phyloP scores from a whole-genome alignment of 2,329 filamentous ascomycete species.

The Aureobasidium sp. region DNA sequence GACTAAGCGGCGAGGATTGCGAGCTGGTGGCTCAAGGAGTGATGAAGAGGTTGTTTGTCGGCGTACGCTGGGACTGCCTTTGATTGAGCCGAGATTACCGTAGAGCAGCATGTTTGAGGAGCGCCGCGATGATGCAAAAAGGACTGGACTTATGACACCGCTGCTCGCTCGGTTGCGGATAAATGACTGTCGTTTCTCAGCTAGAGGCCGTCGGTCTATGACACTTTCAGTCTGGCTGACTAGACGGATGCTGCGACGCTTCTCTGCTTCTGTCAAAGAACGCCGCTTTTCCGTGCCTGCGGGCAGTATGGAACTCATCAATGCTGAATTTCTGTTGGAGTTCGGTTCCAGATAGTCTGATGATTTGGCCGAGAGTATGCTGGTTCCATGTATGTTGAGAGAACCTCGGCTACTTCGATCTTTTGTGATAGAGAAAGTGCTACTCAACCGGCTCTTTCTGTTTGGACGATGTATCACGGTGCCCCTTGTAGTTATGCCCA shows the following conservation, averaged over 20 bases:
- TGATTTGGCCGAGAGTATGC: conserved; percentile 30
- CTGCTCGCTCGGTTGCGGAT: conserved; percentile 32
- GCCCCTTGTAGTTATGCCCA: conserved; percentile 11
- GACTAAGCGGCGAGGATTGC: conserved; percentile 20
- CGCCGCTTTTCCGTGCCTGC: background rate
- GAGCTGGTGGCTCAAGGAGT: conserved; percentile 21
- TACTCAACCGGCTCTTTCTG: conserved; percentile 18
- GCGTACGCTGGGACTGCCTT: background rate
- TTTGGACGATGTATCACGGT: conserved; percentile 21
- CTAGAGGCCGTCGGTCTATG: conserved; percentile 28
- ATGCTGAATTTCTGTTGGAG: conserved; percentile 17
- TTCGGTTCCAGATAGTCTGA: conserved; percentile 29
- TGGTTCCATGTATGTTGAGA: conserved; percentile 30
- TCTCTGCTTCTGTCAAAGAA: conserved; percentile 24
- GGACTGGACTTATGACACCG: conserved; percentile 25
- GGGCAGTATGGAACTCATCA: conserved; percentile 13
- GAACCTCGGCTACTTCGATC: conserved; percentile 28
- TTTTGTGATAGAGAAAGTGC: conserved; percentile 21
- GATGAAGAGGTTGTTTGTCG: conserved; percentile 20
- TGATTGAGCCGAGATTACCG: background rate
- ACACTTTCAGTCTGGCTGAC: conserved; percentile 29
- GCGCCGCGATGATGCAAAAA: conserved; percentile 27
- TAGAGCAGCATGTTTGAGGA: conserved; percentile 5
- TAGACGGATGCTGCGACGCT: conserved; percentile 31
- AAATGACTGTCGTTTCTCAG: conserved; percentile 34